These are phyloP conservation scores for Saturnispora hagleri DNA, from an alignment of 805 yeast species.

Conservation along the genomic window DNA sequence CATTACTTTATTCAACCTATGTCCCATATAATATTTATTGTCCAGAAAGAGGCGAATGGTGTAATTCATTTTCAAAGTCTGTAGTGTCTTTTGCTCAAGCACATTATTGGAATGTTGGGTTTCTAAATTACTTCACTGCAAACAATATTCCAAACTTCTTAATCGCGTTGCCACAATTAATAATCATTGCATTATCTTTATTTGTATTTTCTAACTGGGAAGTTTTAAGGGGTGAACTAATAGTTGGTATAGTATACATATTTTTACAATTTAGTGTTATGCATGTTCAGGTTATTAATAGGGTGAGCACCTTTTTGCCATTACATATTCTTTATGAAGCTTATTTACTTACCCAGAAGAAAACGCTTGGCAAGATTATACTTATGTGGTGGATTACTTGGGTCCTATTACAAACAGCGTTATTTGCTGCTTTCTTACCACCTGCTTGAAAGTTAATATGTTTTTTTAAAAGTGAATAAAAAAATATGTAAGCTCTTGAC, in stretches of 20 bases:
- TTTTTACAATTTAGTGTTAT: conserved; percentile 49
- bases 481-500: background rate
- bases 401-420: conserved; percentile 55
- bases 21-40: conserved; percentile 55
- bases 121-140: conserved; percentile 71
- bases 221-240: conserved; percentile 31
- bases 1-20: conserved; percentile 39
- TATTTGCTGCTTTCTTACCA: conserved; percentile 74
- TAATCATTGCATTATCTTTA: conserved; percentile 35
- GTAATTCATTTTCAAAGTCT: conserved; percentile 45
- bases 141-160: conserved; percentile 78
- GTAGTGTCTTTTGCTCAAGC: conserved; percentile 65
- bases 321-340: conserved; percentile 65
- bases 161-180: conserved; percentile 61
- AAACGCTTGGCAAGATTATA: conserved; percentile 8
- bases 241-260: conserved; percentile 36
- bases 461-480: background rate
- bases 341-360: conserved; percentile 4
- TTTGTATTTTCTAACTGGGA: conserved; percentile 25
- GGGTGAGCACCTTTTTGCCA: conserved; percentile 74
- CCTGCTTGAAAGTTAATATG: conserved; percentile 50
- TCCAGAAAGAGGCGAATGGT: conserved; percentile 73
- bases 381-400: conserved; percentile 47
- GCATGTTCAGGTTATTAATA: conserved; percentile 79
- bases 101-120: conserved; percentile 80